Percentiles rank a stretch among this genome's conserved stretches.
Evolutionary conservation across 139 green algal genomes (phyloP).

Genomic region (Haematococcus lacustris): DNA sequence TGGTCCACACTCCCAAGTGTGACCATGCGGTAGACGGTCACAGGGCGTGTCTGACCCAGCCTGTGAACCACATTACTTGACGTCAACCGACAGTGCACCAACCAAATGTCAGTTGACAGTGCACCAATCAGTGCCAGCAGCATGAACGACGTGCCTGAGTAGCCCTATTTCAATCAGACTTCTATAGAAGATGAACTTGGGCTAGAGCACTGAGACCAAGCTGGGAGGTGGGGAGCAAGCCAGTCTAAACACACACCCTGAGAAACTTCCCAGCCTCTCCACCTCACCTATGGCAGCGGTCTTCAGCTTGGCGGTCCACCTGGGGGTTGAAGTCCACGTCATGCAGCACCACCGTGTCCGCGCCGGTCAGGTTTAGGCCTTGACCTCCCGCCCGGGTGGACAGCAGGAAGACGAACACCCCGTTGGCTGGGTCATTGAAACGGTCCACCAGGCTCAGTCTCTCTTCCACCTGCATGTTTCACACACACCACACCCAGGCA

Average conservation of each 20-base stretch:
- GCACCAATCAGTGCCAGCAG: neutral
- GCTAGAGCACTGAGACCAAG: neutral
- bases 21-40: conserved; percentile 88
- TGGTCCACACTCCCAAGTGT: conserved; percentile 70
- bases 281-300: conserved; percentile 33
- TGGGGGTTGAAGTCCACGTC: conserved; percentile 94
- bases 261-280: neutral
- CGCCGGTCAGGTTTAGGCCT: conserved; percentile 91
- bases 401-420: conserved; percentile 86
- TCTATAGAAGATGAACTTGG: neutral
- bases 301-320: conserved; percentile 63
- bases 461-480: conserved; percentile 55
- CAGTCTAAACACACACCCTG: no score
- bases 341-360: conserved; percentile 92
- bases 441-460: conserved; percentile 76
- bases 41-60: conserved; percentile 79
- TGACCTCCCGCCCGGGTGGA: conserved; percentile 70
- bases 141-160: neutral
- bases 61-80: conserved; percentile 19
- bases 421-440: conserved; percentile 55
- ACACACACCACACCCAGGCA: no score
- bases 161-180: neutral
- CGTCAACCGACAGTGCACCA: neutral
- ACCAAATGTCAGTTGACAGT: neutral
- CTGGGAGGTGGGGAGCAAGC: no score